These are phyloP conservation scores for Huiozyma naganishii DNA, from an alignment of 805 yeast genomes.

Conservation along the genomic window DNA sequence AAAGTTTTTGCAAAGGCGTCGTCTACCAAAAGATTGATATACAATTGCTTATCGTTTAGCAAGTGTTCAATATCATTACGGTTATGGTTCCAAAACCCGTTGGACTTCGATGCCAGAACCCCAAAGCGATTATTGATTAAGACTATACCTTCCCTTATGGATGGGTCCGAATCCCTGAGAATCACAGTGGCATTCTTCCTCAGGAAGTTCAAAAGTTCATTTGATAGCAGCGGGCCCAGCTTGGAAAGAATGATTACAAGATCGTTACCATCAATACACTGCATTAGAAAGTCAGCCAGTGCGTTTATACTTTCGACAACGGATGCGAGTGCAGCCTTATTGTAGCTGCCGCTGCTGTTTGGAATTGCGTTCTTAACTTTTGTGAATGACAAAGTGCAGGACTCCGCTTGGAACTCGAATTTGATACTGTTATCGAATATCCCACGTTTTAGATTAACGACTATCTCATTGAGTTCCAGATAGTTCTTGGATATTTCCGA, in stretches of 20 bases:
- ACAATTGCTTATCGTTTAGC: slow-evolving; percentile 15
- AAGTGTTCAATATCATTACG: slow-evolving; percentile 11
- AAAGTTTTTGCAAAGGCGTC: slow-evolving; percentile 13
- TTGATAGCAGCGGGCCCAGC: slow-evolving; percentile 13
- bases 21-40: slow-evolving; percentile 18
- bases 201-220: slow-evolving; percentile 17
- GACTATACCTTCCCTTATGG: slow-evolving; percentile 5
- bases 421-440: slow-evolving; percentile 10
- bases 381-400: background rate
- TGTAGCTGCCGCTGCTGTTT: too few species aligned
- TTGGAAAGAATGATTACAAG: background rate
- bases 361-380: background rate
- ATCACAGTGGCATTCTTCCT: slow-evolving; percentile 14
- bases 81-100: slow-evolving; percentile 10
- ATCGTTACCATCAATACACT: background rate
- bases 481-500: slow-evolving; percentile 9
- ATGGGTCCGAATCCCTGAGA: slow-evolving; percentile 7
- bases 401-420: slow-evolving; percentile 4
- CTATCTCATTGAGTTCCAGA: slow-evolving; percentile 8
- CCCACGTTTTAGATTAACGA: slow-evolving; percentile 9
- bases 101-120: slow-evolving; percentile 5
- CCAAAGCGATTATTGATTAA: slow-evolving; percentile 7
- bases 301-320: slow-evolving; percentile 6
- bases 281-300: slow-evolving; percentile 5
- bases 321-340: background rate